A percentile compares a stretch with the other conserved stretches of the same genome.
These are phyloP conservation scores for Schoenoplectus tabernaemontani DNA, from an alignment of 202 grass and related monocot genomes.

Conservation along the genomic window DNA sequence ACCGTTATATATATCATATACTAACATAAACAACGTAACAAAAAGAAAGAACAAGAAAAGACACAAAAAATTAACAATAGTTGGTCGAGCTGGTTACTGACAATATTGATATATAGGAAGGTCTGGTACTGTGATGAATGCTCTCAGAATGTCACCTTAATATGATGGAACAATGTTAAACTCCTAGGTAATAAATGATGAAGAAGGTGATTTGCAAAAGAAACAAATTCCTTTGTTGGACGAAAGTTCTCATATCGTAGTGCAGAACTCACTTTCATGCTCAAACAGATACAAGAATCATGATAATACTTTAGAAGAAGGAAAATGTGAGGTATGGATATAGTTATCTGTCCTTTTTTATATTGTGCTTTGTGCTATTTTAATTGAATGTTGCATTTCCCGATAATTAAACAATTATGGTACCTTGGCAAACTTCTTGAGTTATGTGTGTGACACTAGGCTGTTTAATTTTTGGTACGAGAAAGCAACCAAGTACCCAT, in stretches of 20 bases:
- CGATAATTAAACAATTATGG: neutral
- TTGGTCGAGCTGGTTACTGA: neutral
- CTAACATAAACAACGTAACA: neutral
- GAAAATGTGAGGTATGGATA: constrained; percentile 5
- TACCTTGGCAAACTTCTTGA: neutral
- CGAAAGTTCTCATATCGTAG: constrained; percentile 25
- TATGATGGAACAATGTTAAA: constrained; percentile 23
- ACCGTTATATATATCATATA: no score
- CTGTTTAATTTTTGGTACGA: neutral
- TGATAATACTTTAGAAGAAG: neutral
- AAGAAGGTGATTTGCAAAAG: constrained; percentile 59
- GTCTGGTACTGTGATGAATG: neutral
- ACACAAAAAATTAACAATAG: neutral
- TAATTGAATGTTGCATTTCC: neutral
- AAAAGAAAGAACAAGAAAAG: neutral
- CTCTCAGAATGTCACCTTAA: neutral
- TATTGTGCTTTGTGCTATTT: neutral
- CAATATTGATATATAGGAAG: neutral
- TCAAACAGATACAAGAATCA: constrained; percentile 13
- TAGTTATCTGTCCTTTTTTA: neutral
- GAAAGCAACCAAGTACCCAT: neutral
- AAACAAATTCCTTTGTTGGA: constrained; percentile 36
- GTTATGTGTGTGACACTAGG: neutral
- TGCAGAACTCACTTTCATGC: constrained; percentile 20
- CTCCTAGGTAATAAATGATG: constrained; percentile 71